These are phyloP conservation scores for Carex parvula DNA, from an alignment of 176 grass and related monocot genomes.

Conservation along the genomic window DNA sequence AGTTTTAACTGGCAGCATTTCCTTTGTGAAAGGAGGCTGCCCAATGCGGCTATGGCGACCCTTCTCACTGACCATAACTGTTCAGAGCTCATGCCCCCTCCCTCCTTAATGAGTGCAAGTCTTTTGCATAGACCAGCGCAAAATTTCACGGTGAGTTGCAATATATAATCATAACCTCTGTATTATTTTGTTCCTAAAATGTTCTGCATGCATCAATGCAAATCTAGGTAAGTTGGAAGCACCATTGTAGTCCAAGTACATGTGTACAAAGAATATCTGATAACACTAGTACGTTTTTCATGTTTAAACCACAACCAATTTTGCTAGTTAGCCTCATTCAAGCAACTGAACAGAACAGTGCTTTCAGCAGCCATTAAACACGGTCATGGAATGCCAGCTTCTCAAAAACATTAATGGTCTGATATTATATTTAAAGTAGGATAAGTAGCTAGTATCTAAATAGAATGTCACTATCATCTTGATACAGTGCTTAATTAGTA, in stretches of 20 bases:
- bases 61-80: conserved; percentile 35
- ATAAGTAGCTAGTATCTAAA: background rate
- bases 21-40: conserved; percentile 24
- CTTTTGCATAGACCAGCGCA: conserved; percentile 26
- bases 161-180: background rate
- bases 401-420: no score
- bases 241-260: background rate
- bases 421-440: no score
- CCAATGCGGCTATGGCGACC: conserved; percentile 34
- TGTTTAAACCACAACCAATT: background rate
- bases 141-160: background rate
- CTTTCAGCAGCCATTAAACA: background rate
- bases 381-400: no score
- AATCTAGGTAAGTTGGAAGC: background rate
- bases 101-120: conserved; percentile 9
- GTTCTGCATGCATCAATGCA: background rate
- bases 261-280: background rate
- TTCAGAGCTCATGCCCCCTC: conserved; percentile 1
- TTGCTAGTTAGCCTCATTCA: background rate
- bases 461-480: background rate
- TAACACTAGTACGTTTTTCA: background rate
- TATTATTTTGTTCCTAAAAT: background rate
- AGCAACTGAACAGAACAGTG: background rate
- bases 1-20: conserved; percentile 41
- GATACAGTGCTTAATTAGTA: background rate